Base-by-base conservation (phyloP, 108 stramenopile species). In the Schizochytrium sp. region DNA sequence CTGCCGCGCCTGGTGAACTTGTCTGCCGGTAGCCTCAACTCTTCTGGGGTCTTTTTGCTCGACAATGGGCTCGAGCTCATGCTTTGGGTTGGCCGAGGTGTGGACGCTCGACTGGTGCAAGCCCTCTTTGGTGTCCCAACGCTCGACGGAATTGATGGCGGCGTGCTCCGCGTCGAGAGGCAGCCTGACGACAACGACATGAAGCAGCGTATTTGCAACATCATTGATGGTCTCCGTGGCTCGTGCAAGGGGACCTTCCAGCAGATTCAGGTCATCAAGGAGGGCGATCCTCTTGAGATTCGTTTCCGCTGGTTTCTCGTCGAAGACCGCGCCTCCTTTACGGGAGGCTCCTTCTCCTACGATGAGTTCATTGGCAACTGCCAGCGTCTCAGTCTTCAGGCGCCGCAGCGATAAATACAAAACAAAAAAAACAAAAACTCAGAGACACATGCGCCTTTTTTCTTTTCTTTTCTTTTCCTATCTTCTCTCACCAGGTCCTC, bases 251-350 rank as follows among this genome's bases (percentile, higher is more conserved):
- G 76, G 16, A 72, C 90, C n/a, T 83, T 92, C 19, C 94, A 95
- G 58, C 96, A 96, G 92, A 92, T 98, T 45, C 88, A 90, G 53
- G 90, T 99, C 76, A 93, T 98, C 71, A 91, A 95, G 51, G 98
- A 99, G 90, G 97, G 89, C n/a, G 92, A 92, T 58, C 59, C 88
- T 44, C 90, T 96, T 88, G 97, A 97, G 88, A 90, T 93, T 60
- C 96, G 96, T 41, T 99, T 99, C 93, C 96, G 94, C 89, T 97
- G 96, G 96, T 93, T 95, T 91, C 91, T 99, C 83, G 95, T 99
- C 5, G 98, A 99, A 94, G 98, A 99, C 91, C 91, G 96, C 60
- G 97, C 97, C 58, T 94, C 95, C 6, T 98, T 98, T 92, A 93
- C 94, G 45, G 97, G 97, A 21, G 98, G 98, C 5, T 96, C 97